Base-by-base conservation (phyloP, 2,329 filamentous ascomycete genomes). In the Colletotrichum karsti region DNA sequence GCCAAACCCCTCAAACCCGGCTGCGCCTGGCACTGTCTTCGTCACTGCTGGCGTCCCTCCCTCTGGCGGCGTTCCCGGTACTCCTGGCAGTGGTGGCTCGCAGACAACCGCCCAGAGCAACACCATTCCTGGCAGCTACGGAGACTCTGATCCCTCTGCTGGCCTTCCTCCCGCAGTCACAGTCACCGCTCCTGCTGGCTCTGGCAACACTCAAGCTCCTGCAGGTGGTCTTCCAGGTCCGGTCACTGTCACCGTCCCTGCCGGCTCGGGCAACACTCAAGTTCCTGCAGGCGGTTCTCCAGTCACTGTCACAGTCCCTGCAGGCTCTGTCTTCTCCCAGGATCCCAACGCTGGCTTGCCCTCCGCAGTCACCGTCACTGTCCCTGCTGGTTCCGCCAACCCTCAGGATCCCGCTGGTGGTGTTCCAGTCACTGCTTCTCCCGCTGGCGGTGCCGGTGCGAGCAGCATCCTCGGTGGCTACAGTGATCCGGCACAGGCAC, bases 91-190 rank as follows among this genome's bases (percentile, higher is more conserved):
- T 5, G 33, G 33, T 35, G 33, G 33, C 33, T 35, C 12, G 33
- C 54, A 44, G 18, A 57, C 54, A 8, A 3, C 28, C 42, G 6
- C 35, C 22, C 39, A 33, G 12, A 57, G 39, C 54, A 37, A 44
- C 39, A n/a, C 54, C 26, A 28, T 68, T 15, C 61, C 61, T 3
- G 65, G 60, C 10, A 18, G 65, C 20, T 68, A 68, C 18, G 61
- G 53, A 15, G 65, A 50, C n/a, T 20, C 61, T 10, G 28, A 20
- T 22, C 44, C 54, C 10, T 20, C 46, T 12, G 46, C 46, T 50
- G 26, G 46, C 6, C n/a, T 50, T 18, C 24, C 46, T 4, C 28
- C 46, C n/a, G 46, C 46, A 28, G 9, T 50, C 46, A 50, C 46
- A 8, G 9, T 33, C n/a, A 50, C 46, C 22, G 12, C 28, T 12